Conservation (phyloP, 148 eudicot genomes). For the Cornus florida region DNA sequence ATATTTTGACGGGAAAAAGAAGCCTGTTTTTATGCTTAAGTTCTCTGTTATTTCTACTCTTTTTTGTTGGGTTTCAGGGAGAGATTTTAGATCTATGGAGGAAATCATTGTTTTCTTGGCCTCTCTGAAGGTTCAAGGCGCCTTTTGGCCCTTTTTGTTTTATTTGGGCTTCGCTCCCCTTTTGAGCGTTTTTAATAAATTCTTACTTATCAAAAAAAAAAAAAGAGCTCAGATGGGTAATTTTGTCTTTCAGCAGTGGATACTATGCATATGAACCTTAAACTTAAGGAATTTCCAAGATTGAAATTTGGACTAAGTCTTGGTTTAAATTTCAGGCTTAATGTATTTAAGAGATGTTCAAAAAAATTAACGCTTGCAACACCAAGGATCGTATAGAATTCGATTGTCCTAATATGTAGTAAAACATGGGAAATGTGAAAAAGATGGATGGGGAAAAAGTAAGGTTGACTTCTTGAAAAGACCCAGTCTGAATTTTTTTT, state of each 20-base stretch:
- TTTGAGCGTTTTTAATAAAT: no score
- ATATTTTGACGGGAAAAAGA: no score
- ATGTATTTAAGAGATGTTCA: no score
- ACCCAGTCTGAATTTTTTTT: neutral
- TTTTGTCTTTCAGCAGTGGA: neutral
- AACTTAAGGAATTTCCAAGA: neutral
- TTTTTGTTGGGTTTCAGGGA: no score
- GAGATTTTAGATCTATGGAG: no score
- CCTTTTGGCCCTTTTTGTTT: no score
- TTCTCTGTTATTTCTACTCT: no score
- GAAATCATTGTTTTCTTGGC: no score
- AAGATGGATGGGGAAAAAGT: neutral
- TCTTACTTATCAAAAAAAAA: no score
- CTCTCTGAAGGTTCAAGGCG: no score
- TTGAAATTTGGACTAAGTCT: neutral
- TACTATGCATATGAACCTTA: neutral
- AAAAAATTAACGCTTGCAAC: neutral
- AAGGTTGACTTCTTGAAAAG: neutral
- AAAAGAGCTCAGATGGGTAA: neutral
- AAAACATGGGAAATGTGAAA: neutral
- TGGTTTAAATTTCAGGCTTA: neutral
- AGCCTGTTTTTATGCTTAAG: no score
- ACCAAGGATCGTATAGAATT: neutral
- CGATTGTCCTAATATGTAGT: neutral
- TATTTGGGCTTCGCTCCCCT: no score